A percentile compares a stretch with the other conserved stretches of the same genome.
These are phyloP conservation scores for Aspergillus asperescens DNA, from an alignment of 495 filamentous ascomycete genomes.

Conservation along the genomic window DNA sequence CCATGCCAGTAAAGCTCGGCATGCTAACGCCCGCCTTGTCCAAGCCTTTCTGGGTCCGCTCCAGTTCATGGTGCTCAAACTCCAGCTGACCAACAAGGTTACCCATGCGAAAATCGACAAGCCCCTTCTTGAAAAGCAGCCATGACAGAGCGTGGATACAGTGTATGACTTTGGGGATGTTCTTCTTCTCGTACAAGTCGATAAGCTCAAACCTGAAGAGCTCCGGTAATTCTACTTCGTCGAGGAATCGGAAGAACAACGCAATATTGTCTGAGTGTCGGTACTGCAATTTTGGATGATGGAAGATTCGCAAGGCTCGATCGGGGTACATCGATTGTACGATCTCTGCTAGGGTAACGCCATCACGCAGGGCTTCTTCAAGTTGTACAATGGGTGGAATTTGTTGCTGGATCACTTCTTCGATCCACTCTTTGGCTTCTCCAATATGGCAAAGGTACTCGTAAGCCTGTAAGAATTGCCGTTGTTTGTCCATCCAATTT, in stretches of 20 bases:
- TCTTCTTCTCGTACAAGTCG: conserved; percentile 99
- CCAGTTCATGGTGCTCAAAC: conserved; percentile 96
- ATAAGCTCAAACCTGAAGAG: conserved; percentile 98
- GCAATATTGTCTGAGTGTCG: conserved; percentile 97
- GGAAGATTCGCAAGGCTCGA: conserved; percentile 74
- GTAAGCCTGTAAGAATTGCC: conserved; percentile 94
- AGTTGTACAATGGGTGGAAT: conserved; percentile 95
- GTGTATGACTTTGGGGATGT: conserved; percentile 98
- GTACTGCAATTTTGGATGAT: conserved; percentile 76
- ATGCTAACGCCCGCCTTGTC: conserved; percentile 92
- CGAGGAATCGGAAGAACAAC: conserved; percentile 85
- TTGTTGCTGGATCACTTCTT: conserved; percentile 81
- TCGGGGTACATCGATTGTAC: conserved; percentile 83
- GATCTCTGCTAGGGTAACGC: conserved; percentile 93
- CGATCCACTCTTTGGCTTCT: conserved; percentile 99
- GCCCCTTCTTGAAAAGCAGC: conserved; percentile 88
- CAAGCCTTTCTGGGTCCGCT: conserved; percentile 92
- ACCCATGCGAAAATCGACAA: conserved; percentile 94
- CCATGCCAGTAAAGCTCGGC: conserved; percentile 97
- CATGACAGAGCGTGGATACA: conserved; percentile 97
- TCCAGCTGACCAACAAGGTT: conserved; percentile 96
- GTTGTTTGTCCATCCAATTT: conserved; percentile 98
- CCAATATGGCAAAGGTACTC: conserved; percentile 99
- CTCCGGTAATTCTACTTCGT: conserved; percentile 90
- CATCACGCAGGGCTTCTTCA: conserved; percentile 88